Percentiles rank a stretch among this genome's conserved stretches.
These are phyloP conservation scores for Phytophthora macrochlamydospora DNA, from an alignment of 352 stramenopile genomes.

Conservation along the genomic window DNA sequence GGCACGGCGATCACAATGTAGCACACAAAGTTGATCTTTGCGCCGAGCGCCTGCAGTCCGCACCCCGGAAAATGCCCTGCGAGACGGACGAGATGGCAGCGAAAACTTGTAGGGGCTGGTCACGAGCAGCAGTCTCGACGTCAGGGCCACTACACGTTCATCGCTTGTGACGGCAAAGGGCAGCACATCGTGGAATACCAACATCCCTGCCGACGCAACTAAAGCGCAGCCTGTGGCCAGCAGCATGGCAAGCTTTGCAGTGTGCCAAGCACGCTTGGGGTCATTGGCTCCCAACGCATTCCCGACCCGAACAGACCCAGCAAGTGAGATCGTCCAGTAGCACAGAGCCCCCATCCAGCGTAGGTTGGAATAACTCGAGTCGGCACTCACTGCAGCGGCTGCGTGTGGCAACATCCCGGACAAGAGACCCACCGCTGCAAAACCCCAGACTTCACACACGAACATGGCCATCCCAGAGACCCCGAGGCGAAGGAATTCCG, in stretches of 20 bases:
- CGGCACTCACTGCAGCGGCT: slow-evolving; percentile 83
- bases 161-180: slow-evolving; percentile 73
- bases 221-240: slow-evolving; percentile 49
- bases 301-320: slow-evolving; percentile 81
- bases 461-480: slow-evolving; percentile 85
- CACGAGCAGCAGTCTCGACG: slow-evolving; percentile 66
- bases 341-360: slow-evolving; percentile 72
- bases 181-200: slow-evolving; percentile 54
- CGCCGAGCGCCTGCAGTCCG: slow-evolving; percentile 81
- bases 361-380: slow-evolving; percentile 83
- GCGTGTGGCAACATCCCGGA: slow-evolving; percentile 78
- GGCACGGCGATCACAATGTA: slow-evolving; percentile 87
- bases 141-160: slow-evolving; percentile 50
- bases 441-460: slow-evolving; percentile 89
- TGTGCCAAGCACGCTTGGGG: slow-evolving; percentile 67
- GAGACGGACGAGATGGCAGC: slow-evolving; percentile 69
- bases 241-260: slow-evolving; percentile 63
- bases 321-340: slow-evolving; percentile 44
- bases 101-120: slow-evolving; percentile 86
- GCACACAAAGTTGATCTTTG: slow-evolving; percentile 85
- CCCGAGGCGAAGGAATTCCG: slow-evolving; percentile 80
- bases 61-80: slow-evolving; percentile 85
- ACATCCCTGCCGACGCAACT: slow-evolving; percentile 61
- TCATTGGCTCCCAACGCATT: slow-evolving; percentile 89
- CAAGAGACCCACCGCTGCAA: slow-evolving; percentile 72